Evolutionary conservation across 306 rosid genomes (phyloP).

Genomic region (Boehmeria nivea): DNA sequence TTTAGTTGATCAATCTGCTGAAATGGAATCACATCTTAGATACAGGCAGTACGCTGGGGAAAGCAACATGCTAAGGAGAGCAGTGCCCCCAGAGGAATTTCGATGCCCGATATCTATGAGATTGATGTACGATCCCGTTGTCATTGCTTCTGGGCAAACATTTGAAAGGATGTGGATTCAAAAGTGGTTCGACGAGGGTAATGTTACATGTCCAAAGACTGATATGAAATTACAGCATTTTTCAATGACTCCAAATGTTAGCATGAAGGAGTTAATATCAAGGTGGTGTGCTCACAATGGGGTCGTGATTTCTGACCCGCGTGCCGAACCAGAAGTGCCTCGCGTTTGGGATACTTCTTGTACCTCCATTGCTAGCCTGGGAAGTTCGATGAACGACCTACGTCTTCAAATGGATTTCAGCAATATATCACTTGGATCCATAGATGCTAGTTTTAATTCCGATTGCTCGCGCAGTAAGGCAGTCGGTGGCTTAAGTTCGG

Average conservation of each 20-base stretch:
- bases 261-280: conserved; percentile 59
- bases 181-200: conserved; percentile 82
- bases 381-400: conserved; percentile 62
- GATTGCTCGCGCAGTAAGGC: conserved; percentile 34
- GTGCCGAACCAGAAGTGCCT: conserved; percentile 27
- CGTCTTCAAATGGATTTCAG: conserved; percentile 59
- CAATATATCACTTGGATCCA: conserved; percentile 58
- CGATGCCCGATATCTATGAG: conserved; percentile 66
- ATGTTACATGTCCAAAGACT: conserved; percentile 67
- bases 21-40: conserved; percentile 18
- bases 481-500: conserved; percentile 26
- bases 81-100: conserved; percentile 55
- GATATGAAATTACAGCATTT: conserved; percentile 34
- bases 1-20: conserved; percentile 17
- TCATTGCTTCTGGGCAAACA: conserved; percentile 72
- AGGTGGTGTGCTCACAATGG: conserved; percentile 59
- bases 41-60: conserved; percentile 21
- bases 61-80: conserved; percentile 28
- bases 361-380: conserved; percentile 65
- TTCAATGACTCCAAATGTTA: conserved; percentile 50
- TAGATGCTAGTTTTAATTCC: conserved; percentile 52
- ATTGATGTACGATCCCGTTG: conserved; percentile 89
- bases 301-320: conserved; percentile 55
- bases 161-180: conserved; percentile 81
- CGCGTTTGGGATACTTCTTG: conserved; percentile 43